These are phyloP conservation scores for Syncephalastrum racemosum DNA, from an alignment of 371 early-diverging fungal species.

Conservation along the genomic window DNA sequence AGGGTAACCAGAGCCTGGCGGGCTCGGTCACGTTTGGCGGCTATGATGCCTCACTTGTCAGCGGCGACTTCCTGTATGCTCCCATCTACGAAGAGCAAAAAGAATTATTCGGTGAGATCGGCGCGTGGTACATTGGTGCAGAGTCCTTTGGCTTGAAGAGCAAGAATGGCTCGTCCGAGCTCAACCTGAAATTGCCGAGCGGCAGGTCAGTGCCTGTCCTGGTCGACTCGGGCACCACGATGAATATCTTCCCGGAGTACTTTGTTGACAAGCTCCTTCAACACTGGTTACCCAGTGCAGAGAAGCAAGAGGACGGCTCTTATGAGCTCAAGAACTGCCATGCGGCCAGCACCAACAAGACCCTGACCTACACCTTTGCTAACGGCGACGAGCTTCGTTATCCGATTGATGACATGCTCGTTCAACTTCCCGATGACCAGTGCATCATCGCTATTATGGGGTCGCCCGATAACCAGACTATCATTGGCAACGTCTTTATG, in stretches of 20 bases:
- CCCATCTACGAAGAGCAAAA: neutral
- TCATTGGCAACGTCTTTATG: conserved; percentile 35
- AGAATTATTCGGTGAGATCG: conserved; percentile 4
- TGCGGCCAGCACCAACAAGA: neutral
- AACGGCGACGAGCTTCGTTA: conserved; percentile 9
- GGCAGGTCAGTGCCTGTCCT: no score
- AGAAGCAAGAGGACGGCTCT: neutral
- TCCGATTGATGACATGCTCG: neutral
- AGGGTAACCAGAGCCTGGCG: conserved; percentile 10
- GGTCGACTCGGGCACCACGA: no score
- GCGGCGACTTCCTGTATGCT: conserved; percentile 25
- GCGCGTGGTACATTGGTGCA: no score
- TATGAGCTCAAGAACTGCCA: conserved; percentile 16
- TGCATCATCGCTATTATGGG: conserved; percentile 21
- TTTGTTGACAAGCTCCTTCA: no score
- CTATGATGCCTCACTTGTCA: conserved; percentile 24
- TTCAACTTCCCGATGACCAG: neutral
- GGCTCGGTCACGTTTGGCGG: conserved; percentile 48
- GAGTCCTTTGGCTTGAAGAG: no score
- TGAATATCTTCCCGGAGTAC: no score
- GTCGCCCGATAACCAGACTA: conserved; percentile 16
- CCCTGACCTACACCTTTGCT: conserved; percentile 5
- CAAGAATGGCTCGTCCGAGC: no score
- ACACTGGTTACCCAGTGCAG: conserved; percentile 6
- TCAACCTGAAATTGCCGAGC: no score